A percentile compares a stretch with the other conserved stretches of the same genome.
Evolutionary conservation across 176 grass and related monocot species (phyloP).

Genomic region (Oryza glumipatula): DNA sequence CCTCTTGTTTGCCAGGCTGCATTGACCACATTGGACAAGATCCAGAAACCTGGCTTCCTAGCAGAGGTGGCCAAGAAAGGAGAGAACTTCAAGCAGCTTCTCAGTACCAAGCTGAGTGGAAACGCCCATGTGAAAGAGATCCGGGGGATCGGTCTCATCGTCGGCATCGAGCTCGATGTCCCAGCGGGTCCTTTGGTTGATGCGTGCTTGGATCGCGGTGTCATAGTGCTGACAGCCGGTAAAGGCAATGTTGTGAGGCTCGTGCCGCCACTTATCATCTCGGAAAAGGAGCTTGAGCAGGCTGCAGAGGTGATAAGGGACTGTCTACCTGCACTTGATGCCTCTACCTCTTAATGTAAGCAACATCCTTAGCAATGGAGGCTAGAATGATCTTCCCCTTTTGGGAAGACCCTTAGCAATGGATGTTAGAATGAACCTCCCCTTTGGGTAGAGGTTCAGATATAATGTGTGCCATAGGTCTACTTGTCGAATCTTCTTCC

Average conservation of each 20-base stretch:
- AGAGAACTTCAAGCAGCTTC: slow-evolving; percentile 69
- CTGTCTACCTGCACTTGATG: slow-evolving; percentile 61
- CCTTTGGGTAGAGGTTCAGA: neutral
- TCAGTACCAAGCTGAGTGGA: slow-evolving; percentile 60
- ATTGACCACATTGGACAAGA: slow-evolving; percentile 69
- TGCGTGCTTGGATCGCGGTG: slow-evolving; percentile 69
- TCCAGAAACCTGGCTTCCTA: slow-evolving; percentile 66
- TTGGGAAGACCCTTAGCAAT: neutral
- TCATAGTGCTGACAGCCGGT: slow-evolving; percentile 73
- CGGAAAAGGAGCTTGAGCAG: slow-evolving; percentile 74
- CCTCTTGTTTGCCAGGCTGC: slow-evolving; percentile 74
- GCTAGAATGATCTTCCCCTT: neutral
- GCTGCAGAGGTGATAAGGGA: slow-evolving; percentile 63
- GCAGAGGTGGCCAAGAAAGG: slow-evolving; percentile 65
- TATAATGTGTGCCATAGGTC: slow-evolving; percentile 18
- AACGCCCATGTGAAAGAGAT: slow-evolving; percentile 71
- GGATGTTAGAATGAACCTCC: neutral
- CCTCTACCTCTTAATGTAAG: slow-evolving; percentile 19
- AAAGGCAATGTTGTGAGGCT: slow-evolving; percentile 89
- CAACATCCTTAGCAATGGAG: neutral
- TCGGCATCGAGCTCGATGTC: slow-evolving; percentile 77
- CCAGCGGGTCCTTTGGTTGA: slow-evolving; percentile 58
- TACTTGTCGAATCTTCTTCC: slow-evolving; percentile 9
- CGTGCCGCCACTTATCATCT: slow-evolving; percentile 73
- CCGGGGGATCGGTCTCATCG: slow-evolving; percentile 69